These are phyloP conservation scores for Hypericum androsaemum DNA, from an alignment of 345 rosid species.

Conservation along the genomic window DNA sequence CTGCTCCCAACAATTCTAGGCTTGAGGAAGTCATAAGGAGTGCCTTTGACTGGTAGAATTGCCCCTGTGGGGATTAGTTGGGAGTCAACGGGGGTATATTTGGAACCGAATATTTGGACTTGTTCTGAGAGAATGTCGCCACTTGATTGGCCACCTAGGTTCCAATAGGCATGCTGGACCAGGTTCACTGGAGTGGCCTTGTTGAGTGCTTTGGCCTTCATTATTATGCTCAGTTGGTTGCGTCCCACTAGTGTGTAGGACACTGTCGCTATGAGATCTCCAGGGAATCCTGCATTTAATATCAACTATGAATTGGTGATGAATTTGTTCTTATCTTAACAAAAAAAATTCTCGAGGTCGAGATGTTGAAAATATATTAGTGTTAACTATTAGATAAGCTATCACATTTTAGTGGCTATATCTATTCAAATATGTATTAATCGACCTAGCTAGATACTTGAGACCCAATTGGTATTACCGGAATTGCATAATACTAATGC, in stretches of 20 bases:
- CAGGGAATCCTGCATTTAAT: conserved; percentile 1
- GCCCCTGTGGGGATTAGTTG: conserved; percentile 5
- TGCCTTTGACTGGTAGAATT: not conserved
- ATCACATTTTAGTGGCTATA: no score
- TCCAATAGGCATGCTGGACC: conserved; percentile 7
- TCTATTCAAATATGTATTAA: no score
- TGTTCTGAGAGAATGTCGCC: conserved; percentile 1
- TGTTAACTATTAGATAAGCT: no score
- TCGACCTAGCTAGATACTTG: no score
- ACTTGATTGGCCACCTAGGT: conserved; percentile 5
- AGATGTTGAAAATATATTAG: no score
- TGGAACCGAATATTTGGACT: conserved; percentile 1
- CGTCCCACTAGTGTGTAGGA: not conserved
- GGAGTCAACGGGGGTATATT: conserved; percentile 3
- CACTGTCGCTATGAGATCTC: not conserved
- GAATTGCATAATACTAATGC: no score
- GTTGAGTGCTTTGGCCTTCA: conserved; percentile 8
- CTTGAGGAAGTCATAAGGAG: conserved; percentile 3
- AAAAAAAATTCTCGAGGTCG: no score
- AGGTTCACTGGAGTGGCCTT: conserved; percentile 5
- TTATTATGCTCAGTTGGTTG: conserved; percentile 1
- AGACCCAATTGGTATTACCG: no score
- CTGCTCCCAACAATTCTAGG: not conserved
- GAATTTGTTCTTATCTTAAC: no score
- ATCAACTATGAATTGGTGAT: no score